Evolutionary conservation across 2,329 filamentous ascomycete species (phyloP).

Genomic region (Trichoderma sp.): DNA sequence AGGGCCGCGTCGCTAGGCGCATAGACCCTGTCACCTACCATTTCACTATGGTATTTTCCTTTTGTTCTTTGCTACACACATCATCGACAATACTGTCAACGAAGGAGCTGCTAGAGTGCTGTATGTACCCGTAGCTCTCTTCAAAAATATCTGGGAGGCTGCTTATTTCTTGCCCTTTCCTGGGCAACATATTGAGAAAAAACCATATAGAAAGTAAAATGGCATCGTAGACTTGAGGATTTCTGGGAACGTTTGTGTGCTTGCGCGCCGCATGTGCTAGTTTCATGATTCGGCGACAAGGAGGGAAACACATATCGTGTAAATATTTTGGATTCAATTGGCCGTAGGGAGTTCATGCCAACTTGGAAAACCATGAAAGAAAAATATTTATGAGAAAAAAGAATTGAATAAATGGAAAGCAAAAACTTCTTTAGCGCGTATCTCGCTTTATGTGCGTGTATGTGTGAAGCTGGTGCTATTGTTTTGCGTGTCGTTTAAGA

Average conservation of each 20-base stretch:
- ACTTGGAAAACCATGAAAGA: neutral
- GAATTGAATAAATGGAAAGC: neutral
- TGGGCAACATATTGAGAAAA: neutral
- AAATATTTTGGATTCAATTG: neutral
- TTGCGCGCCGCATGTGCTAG: conserved; percentile 10
- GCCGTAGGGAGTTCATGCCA: neutral
- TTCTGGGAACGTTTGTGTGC: neutral
- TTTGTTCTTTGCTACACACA: conserved; percentile 13
- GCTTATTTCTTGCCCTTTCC: neutral
- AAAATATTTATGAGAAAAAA: neutral
- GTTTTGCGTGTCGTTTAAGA: no score
- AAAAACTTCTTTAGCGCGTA: no score
- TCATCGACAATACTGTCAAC: neutral
- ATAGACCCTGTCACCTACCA: neutral
- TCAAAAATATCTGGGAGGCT: neutral
- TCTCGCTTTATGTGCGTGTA: neutral
- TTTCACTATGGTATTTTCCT: neutral
- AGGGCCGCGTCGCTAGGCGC: neutral
- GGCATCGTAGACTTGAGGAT: conserved; percentile 21
- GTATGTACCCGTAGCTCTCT: neutral
- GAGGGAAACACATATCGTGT: neutral
- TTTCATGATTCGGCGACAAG: neutral
- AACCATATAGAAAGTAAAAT: conserved; percentile 21
- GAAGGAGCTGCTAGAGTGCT: neutral
- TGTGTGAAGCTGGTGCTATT: neutral